Evolutionary conservation across 805 yeast species (phyloP).

Genomic region (Wickerhamomyces chaumierensis): DNA sequence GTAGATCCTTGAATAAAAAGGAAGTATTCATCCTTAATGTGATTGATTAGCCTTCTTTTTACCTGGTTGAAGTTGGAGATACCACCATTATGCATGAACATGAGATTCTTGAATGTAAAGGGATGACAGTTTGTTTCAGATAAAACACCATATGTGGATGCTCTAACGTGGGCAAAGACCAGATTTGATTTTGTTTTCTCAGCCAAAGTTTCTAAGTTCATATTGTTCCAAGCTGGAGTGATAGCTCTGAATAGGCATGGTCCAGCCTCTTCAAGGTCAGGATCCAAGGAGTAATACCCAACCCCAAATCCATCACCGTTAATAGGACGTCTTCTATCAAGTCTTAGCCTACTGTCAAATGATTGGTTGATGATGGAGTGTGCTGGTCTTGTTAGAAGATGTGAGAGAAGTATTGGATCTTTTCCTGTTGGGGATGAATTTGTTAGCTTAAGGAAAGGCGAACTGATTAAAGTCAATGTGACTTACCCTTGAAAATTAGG

Average conservation of each 20-base stretch:
- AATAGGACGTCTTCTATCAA: constrained; percentile 83
- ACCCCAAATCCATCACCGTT: constrained; percentile 99
- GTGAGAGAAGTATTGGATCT: constrained; percentile 78
- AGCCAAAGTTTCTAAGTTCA: constrained; percentile 75
- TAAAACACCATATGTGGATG: constrained; percentile 89
- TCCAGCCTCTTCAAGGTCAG: constrained; percentile 42
- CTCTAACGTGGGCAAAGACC: constrained; percentile 93
- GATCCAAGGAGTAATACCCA: constrained; percentile 71
- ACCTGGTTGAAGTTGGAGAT: constrained; percentile 62
- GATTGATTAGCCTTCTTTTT: constrained; percentile 61
- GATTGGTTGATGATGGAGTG: constrained; percentile 96
- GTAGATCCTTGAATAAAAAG: constrained; percentile 83
- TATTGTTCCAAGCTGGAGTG: constrained; percentile 97
- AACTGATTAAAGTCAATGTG: no score
- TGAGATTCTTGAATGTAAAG: constrained; percentile 71
- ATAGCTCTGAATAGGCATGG: constrained; percentile 94
- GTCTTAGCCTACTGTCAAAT: constrained; percentile 77
- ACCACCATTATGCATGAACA: constrained; percentile 98
- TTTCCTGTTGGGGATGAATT: constrained; percentile 33
- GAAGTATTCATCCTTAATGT: constrained; percentile 72
- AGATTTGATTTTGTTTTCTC: constrained; percentile 76
- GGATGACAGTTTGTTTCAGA: constrained; percentile 98
- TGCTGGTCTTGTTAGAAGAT: constrained; percentile 85
- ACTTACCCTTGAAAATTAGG: constrained; percentile 60
- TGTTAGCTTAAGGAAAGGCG: no score